These are phyloP conservation scores for Papiliotrema nemorosa DNA, from an alignment of 1,284 basidiomycete genomes.

Conservation along the genomic window DNA sequence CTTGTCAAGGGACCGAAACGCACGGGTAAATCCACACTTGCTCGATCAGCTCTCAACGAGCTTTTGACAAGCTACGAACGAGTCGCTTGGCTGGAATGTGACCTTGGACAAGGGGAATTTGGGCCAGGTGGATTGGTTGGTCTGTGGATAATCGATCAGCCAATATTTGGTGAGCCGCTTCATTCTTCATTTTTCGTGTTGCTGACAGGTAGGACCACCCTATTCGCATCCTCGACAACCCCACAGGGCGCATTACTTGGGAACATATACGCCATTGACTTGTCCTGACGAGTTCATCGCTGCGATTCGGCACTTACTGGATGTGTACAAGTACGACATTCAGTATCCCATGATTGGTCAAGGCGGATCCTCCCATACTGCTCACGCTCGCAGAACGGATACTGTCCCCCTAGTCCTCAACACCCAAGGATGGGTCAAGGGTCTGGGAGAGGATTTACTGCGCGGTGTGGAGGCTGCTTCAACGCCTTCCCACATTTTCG, in stretches of 20 bases:
- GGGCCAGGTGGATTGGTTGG: constrained; percentile 81
- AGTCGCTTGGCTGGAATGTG: constrained; percentile 88
- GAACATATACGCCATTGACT: constrained; percentile 70
- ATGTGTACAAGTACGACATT: constrained; percentile 68
- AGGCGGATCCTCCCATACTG: background rate
- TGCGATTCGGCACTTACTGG: constrained; percentile 64
- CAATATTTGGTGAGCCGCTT: constrained; percentile 61
- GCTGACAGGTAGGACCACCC: constrained; percentile 63
- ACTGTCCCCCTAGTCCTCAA: constrained; percentile 84
- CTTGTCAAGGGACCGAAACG: constrained; percentile 82
- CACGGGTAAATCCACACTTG: constrained; percentile 84
- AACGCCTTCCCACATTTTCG: constrained; percentile 65
- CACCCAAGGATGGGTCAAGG: constrained; percentile 96
- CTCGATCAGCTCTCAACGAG: constrained; percentile 68
- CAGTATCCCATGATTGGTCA: constrained; percentile 52
- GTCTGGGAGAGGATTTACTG: constrained; percentile 80
- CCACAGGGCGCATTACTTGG: constrained; percentile 74
- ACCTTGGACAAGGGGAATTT: constrained; percentile 92
- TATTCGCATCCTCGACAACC: constrained; percentile 77
- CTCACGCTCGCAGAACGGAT: constrained; percentile 51
- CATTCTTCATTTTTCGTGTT: background rate
- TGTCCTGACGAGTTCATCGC: constrained; percentile 76
- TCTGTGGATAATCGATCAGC: constrained; percentile 65
- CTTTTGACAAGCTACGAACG: constrained; percentile 61
- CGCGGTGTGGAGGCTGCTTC: constrained; percentile 64